These are phyloP conservation scores for Ophiostoma sp. DNA, from an alignment of 2,329 filamentous ascomycete genomes.

Conservation along the genomic window DNA sequence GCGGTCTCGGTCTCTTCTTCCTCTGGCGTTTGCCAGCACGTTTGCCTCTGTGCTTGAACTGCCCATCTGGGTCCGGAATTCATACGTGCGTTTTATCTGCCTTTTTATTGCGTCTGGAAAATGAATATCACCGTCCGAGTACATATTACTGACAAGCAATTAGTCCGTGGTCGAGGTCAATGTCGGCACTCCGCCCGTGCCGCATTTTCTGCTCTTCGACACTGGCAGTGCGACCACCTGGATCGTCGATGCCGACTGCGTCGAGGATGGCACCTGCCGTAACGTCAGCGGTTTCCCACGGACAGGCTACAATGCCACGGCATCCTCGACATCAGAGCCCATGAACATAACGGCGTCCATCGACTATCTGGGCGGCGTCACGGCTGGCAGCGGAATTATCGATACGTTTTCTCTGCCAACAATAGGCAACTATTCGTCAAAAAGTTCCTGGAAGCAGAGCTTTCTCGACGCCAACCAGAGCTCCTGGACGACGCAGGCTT, in stretches of 20 bases:
- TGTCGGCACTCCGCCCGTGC: not conserved
- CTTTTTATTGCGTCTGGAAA: not conserved
- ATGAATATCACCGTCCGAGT: not conserved
- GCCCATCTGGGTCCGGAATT: conserved; percentile 6
- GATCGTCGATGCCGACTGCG: conserved; percentile 1
- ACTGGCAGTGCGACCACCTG: conserved; percentile 4
- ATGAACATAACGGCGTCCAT: conserved; percentile 6
- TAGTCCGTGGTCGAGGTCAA: not conserved
- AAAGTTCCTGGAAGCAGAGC: not conserved
- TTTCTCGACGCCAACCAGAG: conserved; percentile 8
- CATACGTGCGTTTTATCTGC: not conserved
- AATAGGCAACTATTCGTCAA: not conserved
- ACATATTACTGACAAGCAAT: not conserved
- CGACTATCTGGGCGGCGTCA: not conserved
- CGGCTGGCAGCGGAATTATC: not conserved
- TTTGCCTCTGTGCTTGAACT: not conserved
- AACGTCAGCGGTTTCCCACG: not conserved
- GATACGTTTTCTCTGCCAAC: not conserved
- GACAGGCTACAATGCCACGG: not conserved
- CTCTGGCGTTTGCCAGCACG: conserved; percentile 11
- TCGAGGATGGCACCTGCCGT: not conserved
- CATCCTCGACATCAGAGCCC: not conserved
- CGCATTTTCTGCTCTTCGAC: conserved; percentile 13
- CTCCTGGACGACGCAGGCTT: not conserved
- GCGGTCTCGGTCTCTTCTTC: not conserved